These are phyloP conservation scores for Trametes punicea DNA, from an alignment of 768 basidiomycete genomes.

Conservation along the genomic window DNA sequence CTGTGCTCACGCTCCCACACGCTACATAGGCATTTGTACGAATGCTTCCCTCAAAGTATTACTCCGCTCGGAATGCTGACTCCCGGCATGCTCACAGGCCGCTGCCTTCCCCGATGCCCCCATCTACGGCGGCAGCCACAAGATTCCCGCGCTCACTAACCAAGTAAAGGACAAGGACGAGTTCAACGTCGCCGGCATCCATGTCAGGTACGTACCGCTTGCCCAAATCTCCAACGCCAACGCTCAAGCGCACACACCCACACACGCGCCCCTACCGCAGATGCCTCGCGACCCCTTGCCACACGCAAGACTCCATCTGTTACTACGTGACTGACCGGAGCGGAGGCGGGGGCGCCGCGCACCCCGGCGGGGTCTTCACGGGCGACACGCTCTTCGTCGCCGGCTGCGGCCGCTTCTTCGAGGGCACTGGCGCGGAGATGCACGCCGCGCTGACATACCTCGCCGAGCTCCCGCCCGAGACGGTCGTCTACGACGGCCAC, in stretches of 20 bases:
- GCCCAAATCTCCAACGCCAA: background rate
- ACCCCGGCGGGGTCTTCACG: slow-evolving; percentile 83
- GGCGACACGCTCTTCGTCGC: slow-evolving; percentile 90
- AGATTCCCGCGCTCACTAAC: slow-evolving; percentile 62
- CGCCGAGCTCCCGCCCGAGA: slow-evolving; percentile 71
- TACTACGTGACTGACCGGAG: slow-evolving; percentile 59
- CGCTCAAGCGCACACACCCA: background rate
- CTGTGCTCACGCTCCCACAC: background rate
- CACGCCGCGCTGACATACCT: slow-evolving; percentile 68
- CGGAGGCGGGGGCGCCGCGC: slow-evolving; percentile 31
- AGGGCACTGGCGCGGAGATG: slow-evolving; percentile 82
- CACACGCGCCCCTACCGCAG: slow-evolving; percentile 34
- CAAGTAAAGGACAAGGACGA: slow-evolving; percentile 80
- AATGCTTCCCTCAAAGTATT: slow-evolving; percentile 18
- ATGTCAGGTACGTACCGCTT: slow-evolving; percentile 44
- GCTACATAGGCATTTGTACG: slow-evolving; percentile 45
- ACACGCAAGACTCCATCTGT: slow-evolving; percentile 96
- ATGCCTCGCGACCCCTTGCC: slow-evolving; percentile 86
- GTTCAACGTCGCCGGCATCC: slow-evolving; percentile 69
- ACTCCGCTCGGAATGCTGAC: background rate
- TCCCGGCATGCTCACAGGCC: slow-evolving; percentile 33
- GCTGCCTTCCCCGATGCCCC: slow-evolving; percentile 42
- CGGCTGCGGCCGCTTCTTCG: slow-evolving; percentile 94
- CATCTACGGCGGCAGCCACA: slow-evolving; percentile 77
- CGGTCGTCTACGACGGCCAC: slow-evolving; percentile 85